Base-by-base conservation (phyloP, 768 basidiomycete species). In the Pleurotus eryngii region DNA sequence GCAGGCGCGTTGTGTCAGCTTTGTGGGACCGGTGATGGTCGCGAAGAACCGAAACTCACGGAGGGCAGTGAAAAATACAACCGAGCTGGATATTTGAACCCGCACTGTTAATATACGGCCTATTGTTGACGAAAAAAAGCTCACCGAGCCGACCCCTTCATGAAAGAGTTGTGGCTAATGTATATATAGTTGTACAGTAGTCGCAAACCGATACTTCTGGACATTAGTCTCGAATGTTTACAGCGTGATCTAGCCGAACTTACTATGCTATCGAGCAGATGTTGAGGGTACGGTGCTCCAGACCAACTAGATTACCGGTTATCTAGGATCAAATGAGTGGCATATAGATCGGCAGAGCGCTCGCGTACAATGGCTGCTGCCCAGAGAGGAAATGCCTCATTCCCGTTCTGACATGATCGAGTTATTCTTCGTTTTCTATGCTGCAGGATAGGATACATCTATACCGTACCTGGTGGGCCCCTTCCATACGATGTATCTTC, bases 361-460 rank as follows among this genome's bases (percentile, higher is more conserved):
- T 35, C 11, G 11, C 53, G 14, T 45, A 71, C 72, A 17, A 75
- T 63, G 4, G 69, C 70, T 3, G 68, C 72, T 37, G 63, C 64
- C 74, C 71, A 76, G 22, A 74, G 65, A 0, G 73, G 70, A 59
- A 70, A 64, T 4, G 60, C 62, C 56, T 75, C 74, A 22, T 65
- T 69, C 5, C 73, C 73, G 42, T 74, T 73, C 60, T 60, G 50
- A 27, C 26, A 30, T 3, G 26, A 30, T 53, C 43, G 11, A 53
- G 46, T 48, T 48, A 1, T 18, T 15, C 45, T 17, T 11, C 24
- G 7, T 27, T 11, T 11, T 26, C 35, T 26, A 11, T 20, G 12
- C 38, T 59, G 5, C 2, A 9, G 2, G 20, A 20, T 20, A 50
- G 18, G 12, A n/a, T 40, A 24, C 12, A 49, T n/a, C 15, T 8